Conservation (phyloP, 257 asterid species). For the Solanum corneliomulleri region DNA sequence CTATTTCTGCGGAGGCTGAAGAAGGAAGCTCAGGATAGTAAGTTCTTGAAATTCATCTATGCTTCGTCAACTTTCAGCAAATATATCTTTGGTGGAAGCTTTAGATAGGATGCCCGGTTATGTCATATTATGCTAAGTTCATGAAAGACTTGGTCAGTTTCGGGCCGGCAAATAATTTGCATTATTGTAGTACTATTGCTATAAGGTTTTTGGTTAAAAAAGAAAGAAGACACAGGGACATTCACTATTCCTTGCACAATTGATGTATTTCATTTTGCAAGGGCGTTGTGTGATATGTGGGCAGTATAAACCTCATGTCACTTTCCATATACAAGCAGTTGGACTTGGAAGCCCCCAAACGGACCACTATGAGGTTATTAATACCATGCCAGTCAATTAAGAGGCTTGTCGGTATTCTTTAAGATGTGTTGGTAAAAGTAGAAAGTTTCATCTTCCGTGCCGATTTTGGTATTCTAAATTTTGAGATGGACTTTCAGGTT, state of each 20-base stretch:
- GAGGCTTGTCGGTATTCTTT: not conserved
- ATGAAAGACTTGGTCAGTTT: not conserved
- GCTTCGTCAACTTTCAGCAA: not conserved
- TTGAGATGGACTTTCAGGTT: not conserved
- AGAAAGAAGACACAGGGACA: not conserved
- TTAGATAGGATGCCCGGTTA: not conserved
- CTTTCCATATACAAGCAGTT: not conserved
- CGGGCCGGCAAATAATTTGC: not conserved
- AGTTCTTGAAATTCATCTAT: not conserved
- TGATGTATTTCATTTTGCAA: not conserved
- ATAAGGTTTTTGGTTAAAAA: not conserved
- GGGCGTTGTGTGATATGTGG: not conserved
- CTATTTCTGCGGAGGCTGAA: not conserved
- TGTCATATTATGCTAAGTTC: too few species aligned
- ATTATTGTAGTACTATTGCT: too few species aligned
- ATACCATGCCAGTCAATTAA: not conserved
- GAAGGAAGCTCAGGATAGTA: not conserved
- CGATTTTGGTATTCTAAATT: not conserved
- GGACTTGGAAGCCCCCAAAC: not conserved
- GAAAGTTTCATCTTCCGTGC: not conserved
- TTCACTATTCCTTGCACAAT: not conserved
- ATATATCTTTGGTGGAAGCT: not conserved
- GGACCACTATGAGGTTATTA: not conserved
- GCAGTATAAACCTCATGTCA: not conserved
- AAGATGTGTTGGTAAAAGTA: not conserved